Conservation (phyloP, 108 stramenopile species). For the Nitzschia inconspicua region DNA sequence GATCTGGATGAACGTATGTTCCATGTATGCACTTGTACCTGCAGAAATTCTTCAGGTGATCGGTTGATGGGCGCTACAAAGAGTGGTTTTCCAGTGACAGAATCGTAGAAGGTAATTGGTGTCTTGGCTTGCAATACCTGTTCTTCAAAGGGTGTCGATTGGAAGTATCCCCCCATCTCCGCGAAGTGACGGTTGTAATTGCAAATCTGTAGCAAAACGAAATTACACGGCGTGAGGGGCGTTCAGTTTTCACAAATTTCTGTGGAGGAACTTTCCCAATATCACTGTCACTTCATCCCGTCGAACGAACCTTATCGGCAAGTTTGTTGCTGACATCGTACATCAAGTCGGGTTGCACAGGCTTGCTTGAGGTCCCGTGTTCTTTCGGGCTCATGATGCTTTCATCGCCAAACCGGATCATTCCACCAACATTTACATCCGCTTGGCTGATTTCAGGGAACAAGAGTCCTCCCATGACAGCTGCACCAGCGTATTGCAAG, state of each 20-base stretch:
- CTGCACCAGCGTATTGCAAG: constrained; percentile 1
- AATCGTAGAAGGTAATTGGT: constrained; percentile 84
- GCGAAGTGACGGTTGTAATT: constrained; percentile 88
- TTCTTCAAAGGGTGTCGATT: constrained; percentile 53
- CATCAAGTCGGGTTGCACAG: constrained; percentile 64
- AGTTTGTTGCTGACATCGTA: constrained; percentile 49
- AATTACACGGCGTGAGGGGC: too few species aligned
- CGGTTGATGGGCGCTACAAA: constrained; percentile 81
- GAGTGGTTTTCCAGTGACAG: constrained; percentile 80
- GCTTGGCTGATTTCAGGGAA: not conserved
- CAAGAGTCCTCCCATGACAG: not conserved
- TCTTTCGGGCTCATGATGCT: constrained; percentile 57
- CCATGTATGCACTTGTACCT: constrained; percentile 63
- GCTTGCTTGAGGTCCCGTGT: constrained; percentile 61
- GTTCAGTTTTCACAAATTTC: too few species aligned
- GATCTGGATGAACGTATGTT: constrained; percentile 31
- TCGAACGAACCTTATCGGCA: too few species aligned
- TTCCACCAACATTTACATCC: constrained; percentile 32
- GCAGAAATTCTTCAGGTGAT: constrained; percentile 66
- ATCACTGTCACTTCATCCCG: too few species aligned
- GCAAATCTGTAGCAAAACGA: too few species aligned
- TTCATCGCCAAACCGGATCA: constrained; percentile 41
- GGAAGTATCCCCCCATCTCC: constrained; percentile 81
- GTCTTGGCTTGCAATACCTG: constrained; percentile 28
- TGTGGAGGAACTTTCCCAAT: too few species aligned